These are phyloP conservation scores for Heterobasidion parviporum DNA, from an alignment of 1,284 basidiomycete species.

Conservation along the genomic window DNA sequence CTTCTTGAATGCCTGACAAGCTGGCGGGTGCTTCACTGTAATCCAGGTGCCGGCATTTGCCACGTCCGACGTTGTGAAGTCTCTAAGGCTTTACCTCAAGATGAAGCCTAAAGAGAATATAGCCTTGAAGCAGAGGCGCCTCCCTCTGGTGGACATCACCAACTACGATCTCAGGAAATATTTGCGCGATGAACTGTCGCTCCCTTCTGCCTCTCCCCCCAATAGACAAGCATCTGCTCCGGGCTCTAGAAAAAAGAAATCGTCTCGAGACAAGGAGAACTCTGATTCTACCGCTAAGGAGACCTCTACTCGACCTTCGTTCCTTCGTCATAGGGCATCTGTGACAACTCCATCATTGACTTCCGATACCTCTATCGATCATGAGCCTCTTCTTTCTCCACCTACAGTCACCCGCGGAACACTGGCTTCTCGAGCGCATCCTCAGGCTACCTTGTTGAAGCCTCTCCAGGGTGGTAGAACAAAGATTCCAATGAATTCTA, in stretches of 20 bases:
- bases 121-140: constrained; percentile 1
- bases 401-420: neutral
- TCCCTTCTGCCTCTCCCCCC: neutral
- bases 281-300: neutral
- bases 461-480: neutral
- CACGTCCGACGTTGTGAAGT: too few species aligned
- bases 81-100: neutral
- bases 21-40: neutral
- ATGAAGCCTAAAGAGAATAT: constrained; percentile 1
- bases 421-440: neutral
- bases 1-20: neutral
- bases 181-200: neutral
- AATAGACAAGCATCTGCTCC: neutral
- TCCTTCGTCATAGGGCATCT: neutral
- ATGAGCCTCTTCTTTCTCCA: neutral
- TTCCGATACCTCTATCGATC: neutral
- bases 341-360: neutral
- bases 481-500: neutral
- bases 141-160: constrained; percentile 12
- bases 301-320: neutral
- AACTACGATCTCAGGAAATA: constrained; percentile 2
- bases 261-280: neutral
- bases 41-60: neutral
- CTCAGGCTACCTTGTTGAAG: neutral
- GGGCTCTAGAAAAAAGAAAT: neutral